Evolutionary conservation across 768 basidiomycete genomes (phyloP).

Genomic region (Hericium rajendrae): DNA sequence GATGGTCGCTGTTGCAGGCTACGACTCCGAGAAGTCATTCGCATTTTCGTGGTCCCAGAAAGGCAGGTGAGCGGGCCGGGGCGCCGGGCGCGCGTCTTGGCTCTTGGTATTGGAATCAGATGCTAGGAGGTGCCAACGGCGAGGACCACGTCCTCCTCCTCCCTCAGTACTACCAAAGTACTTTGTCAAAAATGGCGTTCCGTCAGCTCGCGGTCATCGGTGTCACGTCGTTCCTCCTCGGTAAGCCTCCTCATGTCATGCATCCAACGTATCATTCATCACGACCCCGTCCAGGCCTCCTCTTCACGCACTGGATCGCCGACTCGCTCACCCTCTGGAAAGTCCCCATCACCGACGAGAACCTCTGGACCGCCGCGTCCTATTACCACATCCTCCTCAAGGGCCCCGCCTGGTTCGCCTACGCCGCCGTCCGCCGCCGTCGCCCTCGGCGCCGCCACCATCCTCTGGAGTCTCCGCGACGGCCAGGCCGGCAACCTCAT

Average conservation of each 20-base stretch:
- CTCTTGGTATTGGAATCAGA: too few species aligned
- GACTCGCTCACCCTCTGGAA: slow-evolving; percentile 88
- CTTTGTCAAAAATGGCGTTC: slow-evolving; percentile 32
- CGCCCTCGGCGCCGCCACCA: slow-evolving; percentile 50
- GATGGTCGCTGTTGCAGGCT: background rate
- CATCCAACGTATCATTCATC: slow-evolving; percentile 1
- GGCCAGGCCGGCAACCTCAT: slow-evolving; percentile 76
- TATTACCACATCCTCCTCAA: slow-evolving; percentile 77
- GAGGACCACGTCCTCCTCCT: background rate
- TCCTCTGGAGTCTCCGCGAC: slow-evolving; percentile 72
- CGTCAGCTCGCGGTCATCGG: slow-evolving; percentile 68
- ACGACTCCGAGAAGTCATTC: background rate
- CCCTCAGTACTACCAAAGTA: background rate
- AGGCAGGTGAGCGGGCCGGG: background rate
- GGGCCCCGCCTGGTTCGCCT: slow-evolving; percentile 46
- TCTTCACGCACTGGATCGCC: slow-evolving; percentile 91
- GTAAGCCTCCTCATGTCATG: slow-evolving; percentile 28
- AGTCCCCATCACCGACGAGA: slow-evolving; percentile 70
- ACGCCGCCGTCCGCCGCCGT: slow-evolving; percentile 49
- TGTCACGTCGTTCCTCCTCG: slow-evolving; percentile 72
- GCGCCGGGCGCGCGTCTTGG: background rate
- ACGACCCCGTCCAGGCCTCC: slow-evolving; percentile 38
- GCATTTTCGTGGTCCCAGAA: background rate
- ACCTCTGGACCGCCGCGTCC: slow-evolving; percentile 72
- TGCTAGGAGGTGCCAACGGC: too few species aligned